Base-by-base conservation (phyloP, 352 stramenopile species). In the Phytophthora parvispora region DNA sequence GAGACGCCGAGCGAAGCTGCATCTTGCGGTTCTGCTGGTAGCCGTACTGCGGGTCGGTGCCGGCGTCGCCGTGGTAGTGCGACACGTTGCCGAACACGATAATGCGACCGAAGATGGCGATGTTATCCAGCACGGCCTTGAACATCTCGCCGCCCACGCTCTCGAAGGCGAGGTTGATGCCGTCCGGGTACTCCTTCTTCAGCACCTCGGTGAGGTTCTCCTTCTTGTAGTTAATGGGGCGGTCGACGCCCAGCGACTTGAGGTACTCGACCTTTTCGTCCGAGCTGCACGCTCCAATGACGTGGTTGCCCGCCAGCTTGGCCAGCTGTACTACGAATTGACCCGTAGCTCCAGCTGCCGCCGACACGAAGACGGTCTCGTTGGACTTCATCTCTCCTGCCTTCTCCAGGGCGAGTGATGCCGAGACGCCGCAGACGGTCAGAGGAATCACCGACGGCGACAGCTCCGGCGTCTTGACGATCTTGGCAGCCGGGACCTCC, bases 271-370 rank as follows among this genome's bases (percentile, higher is more conserved):
- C 85, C 67, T 94, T 94, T 56, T 92, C 86, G 40, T 84, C 81
- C 18, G 81, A 92, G 55, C 83, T 92, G 61, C 88, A 89, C 1
- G 80, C 83, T 16, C 70, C 74, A 57, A 92, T 86, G n/a, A 88
- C 78, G 42, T 81, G 69, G 59, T 82, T 86, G 32, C 81, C 81
- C 9, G 89, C 64, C 22, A 81, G 74, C 38, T 88, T 87, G 22
- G 84, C 90, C 40, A 98, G 75, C 52, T 97, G 91, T 34, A 96
- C 74, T 22, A 87, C 91, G 42, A 94, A 92, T 22, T 95, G 69
- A 1, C 91, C 91, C 4, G 87, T 96, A 27, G 86, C 89, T 22
- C 91, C 84, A 4, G 75, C 69, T 6, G 72, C 75, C 8, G 69
- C 78, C 4, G 69, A 78, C 31, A 84, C 67, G 27, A 84, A 69